These are phyloP conservation scores for Komagataella pastoris DNA, from an alignment of 805 yeast genomes.

Conservation along the genomic window DNA sequence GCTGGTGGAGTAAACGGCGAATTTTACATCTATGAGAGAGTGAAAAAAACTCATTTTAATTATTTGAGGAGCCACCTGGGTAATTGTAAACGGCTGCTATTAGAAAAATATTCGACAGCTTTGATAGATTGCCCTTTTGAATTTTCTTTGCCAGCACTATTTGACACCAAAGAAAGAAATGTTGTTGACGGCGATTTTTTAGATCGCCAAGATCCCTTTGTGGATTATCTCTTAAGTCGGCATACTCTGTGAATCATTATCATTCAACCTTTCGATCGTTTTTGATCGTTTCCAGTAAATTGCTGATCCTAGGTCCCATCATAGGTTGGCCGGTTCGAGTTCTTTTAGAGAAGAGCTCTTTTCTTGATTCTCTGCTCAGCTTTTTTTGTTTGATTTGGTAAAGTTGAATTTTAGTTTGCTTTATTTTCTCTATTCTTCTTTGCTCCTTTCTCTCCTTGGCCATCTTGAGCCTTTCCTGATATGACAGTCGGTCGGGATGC, in stretches of 20 bases:
- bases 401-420: constrained; percentile 19
- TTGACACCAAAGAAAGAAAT: constrained; percentile 11
- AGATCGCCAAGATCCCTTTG: not conserved
- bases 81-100: not conserved
- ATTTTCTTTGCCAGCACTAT: constrained; percentile 5
- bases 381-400: constrained; percentile 22
- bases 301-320: constrained; percentile 81
- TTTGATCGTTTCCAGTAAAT: constrained; percentile 65
- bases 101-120: not conserved
- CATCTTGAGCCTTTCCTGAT: constrained; percentile 28
- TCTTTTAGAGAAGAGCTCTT: constrained; percentile 27
- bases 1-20: not conserved
- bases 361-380: constrained; percentile 28
- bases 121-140: not conserved
- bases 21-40: not conserved
- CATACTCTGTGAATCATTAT: not conserved
- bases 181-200: not conserved
- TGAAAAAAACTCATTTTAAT: not conserved
- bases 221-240: not conserved
- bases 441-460: constrained; percentile 34
- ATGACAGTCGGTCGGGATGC: constrained; percentile 14
- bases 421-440: constrained; percentile 25
- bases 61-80: not conserved
- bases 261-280: constrained; percentile 17
- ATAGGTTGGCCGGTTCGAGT: constrained; percentile 77